These are phyloP conservation scores for Talaromyces adpressus DNA, from an alignment of 495 filamentous ascomycete genomes.

Conservation along the genomic window DNA sequence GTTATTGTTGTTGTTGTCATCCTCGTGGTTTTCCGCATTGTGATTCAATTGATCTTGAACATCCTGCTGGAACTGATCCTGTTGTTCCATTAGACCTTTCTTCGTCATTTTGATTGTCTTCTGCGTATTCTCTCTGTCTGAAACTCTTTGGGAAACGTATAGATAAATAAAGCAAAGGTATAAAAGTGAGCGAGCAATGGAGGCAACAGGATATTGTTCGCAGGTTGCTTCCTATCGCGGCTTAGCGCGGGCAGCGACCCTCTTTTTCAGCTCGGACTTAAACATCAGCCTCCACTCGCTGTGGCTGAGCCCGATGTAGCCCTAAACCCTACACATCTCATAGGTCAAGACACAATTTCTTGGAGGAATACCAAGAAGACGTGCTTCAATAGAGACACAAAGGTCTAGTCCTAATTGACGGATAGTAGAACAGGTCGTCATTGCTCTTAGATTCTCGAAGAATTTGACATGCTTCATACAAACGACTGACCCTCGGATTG, in stretches of 20 bases:
- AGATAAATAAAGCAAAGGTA: neutral
- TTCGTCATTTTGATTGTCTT: neutral
- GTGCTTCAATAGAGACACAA: too few relatives aligned
- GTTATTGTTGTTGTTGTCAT: slow-evolving; percentile 4
- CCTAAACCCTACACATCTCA: neutral
- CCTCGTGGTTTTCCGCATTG: neutral
- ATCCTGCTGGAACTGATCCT: neutral
- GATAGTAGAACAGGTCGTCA: too few relatives aligned
- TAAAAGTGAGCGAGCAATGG: neutral
- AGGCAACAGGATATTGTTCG: neutral
- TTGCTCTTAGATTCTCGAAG: too few relatives aligned
- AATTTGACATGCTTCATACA: too few relatives aligned
- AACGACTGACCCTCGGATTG: too few relatives aligned
- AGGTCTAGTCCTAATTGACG: too few relatives aligned
- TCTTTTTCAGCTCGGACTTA: neutral
- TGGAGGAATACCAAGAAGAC: too few relatives aligned
- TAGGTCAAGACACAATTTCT: too few relatives aligned
- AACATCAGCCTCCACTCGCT: neutral
- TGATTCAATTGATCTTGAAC: neutral
- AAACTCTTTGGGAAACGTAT: neutral
- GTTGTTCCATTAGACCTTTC: neutral
- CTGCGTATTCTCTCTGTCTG: neutral
- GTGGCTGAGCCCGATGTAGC: neutral
- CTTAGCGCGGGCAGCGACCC: neutral
- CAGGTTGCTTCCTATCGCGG: neutral